Conservation (phyloP, 2,329 filamentous ascomycete species). For the Colletotrichum plurivorum region DNA sequence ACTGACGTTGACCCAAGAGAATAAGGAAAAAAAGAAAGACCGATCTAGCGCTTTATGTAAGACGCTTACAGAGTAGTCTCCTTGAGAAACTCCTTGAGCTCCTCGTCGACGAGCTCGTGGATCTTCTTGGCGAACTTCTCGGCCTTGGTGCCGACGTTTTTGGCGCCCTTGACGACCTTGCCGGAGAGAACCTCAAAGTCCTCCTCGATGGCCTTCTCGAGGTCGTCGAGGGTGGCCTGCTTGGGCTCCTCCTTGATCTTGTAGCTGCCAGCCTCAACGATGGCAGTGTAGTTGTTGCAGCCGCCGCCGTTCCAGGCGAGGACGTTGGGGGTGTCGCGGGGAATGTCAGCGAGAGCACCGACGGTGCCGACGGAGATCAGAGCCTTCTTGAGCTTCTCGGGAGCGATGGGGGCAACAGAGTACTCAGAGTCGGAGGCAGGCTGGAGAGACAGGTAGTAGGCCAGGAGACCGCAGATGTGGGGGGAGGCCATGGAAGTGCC, state of each 20-base stretch:
- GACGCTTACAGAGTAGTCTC: conserved; percentile 59
- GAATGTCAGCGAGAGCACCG: conserved; percentile 84
- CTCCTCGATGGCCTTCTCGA: conserved; percentile 72
- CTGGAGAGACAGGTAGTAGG: conserved; percentile 98
- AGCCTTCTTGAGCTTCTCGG: conserved; percentile 92
- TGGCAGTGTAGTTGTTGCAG: conserved; percentile 89
- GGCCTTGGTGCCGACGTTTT: conserved; percentile 68
- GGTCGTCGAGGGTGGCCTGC: conserved; percentile 65
- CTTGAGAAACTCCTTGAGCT: conserved; percentile 72
- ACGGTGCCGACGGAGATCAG: conserved; percentile 87
- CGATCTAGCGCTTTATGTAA: conserved; percentile 17
- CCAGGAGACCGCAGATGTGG: conserved; percentile 94
- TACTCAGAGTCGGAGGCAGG: conserved; percentile 91
- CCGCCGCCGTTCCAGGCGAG: conserved; percentile 99
- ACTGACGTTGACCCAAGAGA: conserved; percentile 43
- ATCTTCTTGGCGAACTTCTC: conserved; percentile 76
- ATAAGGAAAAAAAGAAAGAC: conserved; percentile 40
- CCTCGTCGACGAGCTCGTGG: conserved; percentile 72
- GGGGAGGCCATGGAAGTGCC: conserved; percentile 99
- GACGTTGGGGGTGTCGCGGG: conserved; percentile 89
- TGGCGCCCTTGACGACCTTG: conserved; percentile 68
- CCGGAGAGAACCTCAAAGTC: conserved; percentile 73
- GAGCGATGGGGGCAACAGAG: conserved; percentile 89
- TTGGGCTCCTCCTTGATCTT: conserved; percentile 66
- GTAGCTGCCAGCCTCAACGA: conserved; percentile 82